Conservation (phyloP, 2,329 filamentous ascomycete species). For the Davidsoniella virescens region DNA sequence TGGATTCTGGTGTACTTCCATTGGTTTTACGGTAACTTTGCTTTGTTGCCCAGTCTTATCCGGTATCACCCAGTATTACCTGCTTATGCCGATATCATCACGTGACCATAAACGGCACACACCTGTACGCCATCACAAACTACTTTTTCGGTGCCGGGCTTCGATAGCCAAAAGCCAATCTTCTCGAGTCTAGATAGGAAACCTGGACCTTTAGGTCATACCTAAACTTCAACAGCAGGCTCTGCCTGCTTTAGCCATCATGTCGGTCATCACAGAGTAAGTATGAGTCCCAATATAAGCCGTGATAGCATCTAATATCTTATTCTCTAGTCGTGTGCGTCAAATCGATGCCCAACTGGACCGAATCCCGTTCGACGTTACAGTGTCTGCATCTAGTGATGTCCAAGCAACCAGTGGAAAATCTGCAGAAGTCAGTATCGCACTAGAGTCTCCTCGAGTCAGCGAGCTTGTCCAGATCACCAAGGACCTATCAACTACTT, state of each 20-base stretch:
- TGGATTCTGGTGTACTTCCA: too few relatives aligned
- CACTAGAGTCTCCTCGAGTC: constrained; percentile 36
- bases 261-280: constrained; percentile 34
- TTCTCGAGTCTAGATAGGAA: too few relatives aligned
- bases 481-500: constrained; percentile 53
- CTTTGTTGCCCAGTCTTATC: too few relatives aligned
- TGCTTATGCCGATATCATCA: too few relatives aligned
- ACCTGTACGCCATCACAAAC: too few relatives aligned
- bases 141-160: too few relatives aligned
- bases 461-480: constrained; percentile 51
- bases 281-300: constrained; percentile 16
- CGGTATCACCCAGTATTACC: too few relatives aligned
- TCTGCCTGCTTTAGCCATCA: constrained; percentile 14
- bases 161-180: too few relatives aligned
- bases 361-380: constrained; percentile 33
- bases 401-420: constrained; percentile 19
- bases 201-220: too few relatives aligned
- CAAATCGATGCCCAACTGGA: constrained; percentile 50
- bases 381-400: constrained; percentile 16
- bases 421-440: constrained; percentile 23
- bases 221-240: not conserved
- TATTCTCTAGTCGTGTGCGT: constrained; percentile 37
- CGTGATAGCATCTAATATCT: constrained; percentile 7
- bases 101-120: too few relatives aligned
- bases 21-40: too few relatives aligned